Conservation (phyloP, 192 early-diverging fungal species). For the Backusella macrospora region DNA sequence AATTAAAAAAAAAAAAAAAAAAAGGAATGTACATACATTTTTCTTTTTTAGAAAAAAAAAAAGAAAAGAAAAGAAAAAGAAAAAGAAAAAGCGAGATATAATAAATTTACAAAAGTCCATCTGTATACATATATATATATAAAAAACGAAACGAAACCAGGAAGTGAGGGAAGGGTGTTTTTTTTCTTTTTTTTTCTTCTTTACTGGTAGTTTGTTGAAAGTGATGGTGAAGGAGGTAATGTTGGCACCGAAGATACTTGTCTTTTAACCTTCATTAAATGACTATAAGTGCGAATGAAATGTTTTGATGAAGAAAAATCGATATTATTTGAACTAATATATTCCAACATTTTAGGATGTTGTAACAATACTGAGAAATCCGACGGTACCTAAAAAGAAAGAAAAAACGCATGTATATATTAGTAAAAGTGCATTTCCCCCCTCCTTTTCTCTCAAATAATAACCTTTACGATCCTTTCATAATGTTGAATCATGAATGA, state of each 20-base stretch:
- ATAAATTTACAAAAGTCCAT: background rate
- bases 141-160: background rate
- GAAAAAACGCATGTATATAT: background rate
- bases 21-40: background rate
- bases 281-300: slow-evolving; percentile 10
- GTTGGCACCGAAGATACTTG: background rate
- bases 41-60: too few relatives aligned
- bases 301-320: slow-evolving; percentile 19
- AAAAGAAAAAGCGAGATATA: background rate
- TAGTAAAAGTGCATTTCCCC: too few relatives aligned
- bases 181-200: too few relatives aligned
- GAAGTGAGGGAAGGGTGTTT: background rate
- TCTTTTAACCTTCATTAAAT: slow-evolving; percentile 13
- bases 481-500: slow-evolving; percentile 27
- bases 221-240: slow-evolving; percentile 14
- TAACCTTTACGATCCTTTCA: slow-evolving; percentile 24
- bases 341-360: slow-evolving; percentile 13
- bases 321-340: background rate
- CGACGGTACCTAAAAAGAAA: slow-evolving; percentile 14
- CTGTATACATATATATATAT: too few relatives aligned
- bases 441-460: too few relatives aligned
- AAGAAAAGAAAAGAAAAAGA: too few relatives aligned
- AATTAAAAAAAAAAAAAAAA: background rate
- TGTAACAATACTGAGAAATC: slow-evolving; percentile 11
- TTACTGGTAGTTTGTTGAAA: slow-evolving; percentile 9